phyloP scores from a whole-genome alignment of 768 basidiomycete genomes.

The Terana coerulea region DNA sequence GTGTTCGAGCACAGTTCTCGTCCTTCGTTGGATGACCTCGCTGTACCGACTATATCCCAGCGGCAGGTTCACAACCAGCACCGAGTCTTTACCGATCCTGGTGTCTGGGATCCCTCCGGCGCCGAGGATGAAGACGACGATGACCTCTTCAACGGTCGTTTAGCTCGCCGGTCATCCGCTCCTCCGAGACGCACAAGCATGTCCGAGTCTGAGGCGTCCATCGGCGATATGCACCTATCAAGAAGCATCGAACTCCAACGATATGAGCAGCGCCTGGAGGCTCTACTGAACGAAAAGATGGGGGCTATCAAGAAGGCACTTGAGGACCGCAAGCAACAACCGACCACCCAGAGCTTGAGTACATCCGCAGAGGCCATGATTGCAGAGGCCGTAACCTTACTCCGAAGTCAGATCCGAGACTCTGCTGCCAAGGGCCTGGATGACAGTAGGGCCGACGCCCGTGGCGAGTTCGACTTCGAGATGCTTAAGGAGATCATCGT shows the following conservation, averaged over 20 bases:
- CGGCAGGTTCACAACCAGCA: conserved; percentile 44
- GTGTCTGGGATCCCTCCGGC: conserved; percentile 27
- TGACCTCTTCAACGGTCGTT: conserved; percentile 30
- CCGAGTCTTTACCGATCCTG: conserved; percentile 61
- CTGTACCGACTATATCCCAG: conserved; percentile 66
- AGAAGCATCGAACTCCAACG: conserved; percentile 54
- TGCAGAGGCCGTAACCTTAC: conserved; percentile 60
- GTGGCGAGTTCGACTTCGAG: conserved; percentile 76
- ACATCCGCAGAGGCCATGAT: conserved; percentile 59
- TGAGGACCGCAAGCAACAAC: conserved; percentile 15
- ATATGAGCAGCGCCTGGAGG: conserved; percentile 56
- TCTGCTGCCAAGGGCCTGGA: conserved; percentile 54
- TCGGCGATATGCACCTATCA: conserved; percentile 48
- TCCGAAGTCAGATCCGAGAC: conserved; percentile 65
- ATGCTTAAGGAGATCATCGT: conserved; percentile 67
- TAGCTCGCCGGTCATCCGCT: conserved; percentile 29
- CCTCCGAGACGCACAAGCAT: conserved; percentile 44
- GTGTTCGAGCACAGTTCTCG: conserved; percentile 54
- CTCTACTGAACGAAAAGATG: conserved; percentile 70
- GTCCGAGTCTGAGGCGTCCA: conserved; percentile 39
- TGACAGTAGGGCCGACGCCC: conserved; percentile 65
- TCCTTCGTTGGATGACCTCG: conserved; percentile 75
- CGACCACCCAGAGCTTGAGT: conserved; percentile 25
- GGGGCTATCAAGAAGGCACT: conserved; percentile 43
- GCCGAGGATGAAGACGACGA: conserved; percentile 29